Evolutionary conservation across 169 alveolate genomes (phyloP).

Genomic region (Ichthyophthirius multifiliis): DNA sequence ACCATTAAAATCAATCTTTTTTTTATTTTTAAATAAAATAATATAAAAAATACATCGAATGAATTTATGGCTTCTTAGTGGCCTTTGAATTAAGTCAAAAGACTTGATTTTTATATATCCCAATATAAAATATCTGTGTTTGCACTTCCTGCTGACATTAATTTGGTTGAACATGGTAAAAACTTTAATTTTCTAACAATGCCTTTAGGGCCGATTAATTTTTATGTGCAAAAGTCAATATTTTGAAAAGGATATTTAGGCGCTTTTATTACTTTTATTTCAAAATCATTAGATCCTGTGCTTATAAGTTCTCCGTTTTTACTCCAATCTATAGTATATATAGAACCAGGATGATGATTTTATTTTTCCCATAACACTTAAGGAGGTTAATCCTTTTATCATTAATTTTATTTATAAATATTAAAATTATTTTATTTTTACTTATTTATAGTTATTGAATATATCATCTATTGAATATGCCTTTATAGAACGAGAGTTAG

Average conservation of each 20-base stretch:
- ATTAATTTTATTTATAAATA: too few species aligned
- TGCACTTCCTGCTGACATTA: slow-evolving; percentile 70
- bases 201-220: slow-evolving; percentile 79
- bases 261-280: slow-evolving; percentile 56
- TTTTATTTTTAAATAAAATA: background rate
- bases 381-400: background rate
- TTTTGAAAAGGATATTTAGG: slow-evolving; percentile 9
- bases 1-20: slow-evolving; percentile 72
- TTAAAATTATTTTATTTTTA: background rate
- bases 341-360: slow-evolving; percentile 83
- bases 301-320: slow-evolving; percentile 75
- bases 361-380: slow-evolving; percentile 63
- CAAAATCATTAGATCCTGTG: slow-evolving; percentile 85
- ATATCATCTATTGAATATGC: slow-evolving; percentile 57
- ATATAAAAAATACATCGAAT: slow-evolving; percentile 41
- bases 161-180: slow-evolving; percentile 64
- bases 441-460: slow-evolving; percentile 9
- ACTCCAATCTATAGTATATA: slow-evolving; percentile 86
- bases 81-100: slow-evolving; percentile 63
- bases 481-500: slow-evolving; percentile 79
- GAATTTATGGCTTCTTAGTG: slow-evolving; percentile 68
- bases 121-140: slow-evolving; percentile 69
- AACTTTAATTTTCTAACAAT: slow-evolving; percentile 81
- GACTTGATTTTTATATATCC: slow-evolving; percentile 76
- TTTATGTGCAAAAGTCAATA: slow-evolving; percentile 31